Evolutionary conservation across 345 rosid genomes (phyloP).

Genomic region (Pugionium dolabratum): DNA sequence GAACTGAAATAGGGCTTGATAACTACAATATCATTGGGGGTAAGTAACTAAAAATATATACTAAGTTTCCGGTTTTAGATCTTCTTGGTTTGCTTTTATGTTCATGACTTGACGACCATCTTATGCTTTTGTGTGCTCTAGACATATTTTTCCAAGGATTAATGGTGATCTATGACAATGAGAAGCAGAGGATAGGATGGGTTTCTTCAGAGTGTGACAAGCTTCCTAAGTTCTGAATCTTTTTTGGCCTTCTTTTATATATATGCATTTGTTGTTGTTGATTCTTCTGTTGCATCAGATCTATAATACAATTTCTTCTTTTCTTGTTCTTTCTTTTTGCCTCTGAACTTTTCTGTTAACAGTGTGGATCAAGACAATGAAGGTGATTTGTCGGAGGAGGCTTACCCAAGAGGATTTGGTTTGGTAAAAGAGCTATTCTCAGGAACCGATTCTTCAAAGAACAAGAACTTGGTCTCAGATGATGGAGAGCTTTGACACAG

Average conservation of each 20-base stretch:
- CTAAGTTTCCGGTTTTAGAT: not conserved
- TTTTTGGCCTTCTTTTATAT: conserved; percentile 26
- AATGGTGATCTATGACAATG: conserved; percentile 77
- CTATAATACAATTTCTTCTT: conserved; percentile 33
- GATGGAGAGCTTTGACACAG: conserved; percentile 37
- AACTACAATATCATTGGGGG: conserved; percentile 68
- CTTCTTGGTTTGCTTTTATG: not conserved
- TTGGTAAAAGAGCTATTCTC: conserved; percentile 40
- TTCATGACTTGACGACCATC: conserved; percentile 19
- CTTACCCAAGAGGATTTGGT: conserved; percentile 46
- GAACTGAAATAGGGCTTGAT: conserved; percentile 56
- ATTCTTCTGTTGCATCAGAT: conserved; percentile 16
- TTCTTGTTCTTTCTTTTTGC: conserved; percentile 2
- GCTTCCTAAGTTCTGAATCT: conserved; percentile 62
- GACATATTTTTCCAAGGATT: conserved; percentile 65
- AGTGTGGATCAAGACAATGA: conserved; percentile 50
- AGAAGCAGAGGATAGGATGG: conserved; percentile 78
- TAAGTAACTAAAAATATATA: conserved; percentile 26
- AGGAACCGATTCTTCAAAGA: conserved; percentile 27
- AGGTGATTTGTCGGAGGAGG: conserved; percentile 45
- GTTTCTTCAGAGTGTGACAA: conserved; percentile 52
- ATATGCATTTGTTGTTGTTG: not conserved
- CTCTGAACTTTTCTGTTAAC: conserved; percentile 39
- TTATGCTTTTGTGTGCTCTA: conserved; percentile 36
- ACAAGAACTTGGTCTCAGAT: conserved; percentile 30